Base-by-base conservation (phyloP, 202 grass and related monocot genomes). In the Panicum virgatum region DNA sequence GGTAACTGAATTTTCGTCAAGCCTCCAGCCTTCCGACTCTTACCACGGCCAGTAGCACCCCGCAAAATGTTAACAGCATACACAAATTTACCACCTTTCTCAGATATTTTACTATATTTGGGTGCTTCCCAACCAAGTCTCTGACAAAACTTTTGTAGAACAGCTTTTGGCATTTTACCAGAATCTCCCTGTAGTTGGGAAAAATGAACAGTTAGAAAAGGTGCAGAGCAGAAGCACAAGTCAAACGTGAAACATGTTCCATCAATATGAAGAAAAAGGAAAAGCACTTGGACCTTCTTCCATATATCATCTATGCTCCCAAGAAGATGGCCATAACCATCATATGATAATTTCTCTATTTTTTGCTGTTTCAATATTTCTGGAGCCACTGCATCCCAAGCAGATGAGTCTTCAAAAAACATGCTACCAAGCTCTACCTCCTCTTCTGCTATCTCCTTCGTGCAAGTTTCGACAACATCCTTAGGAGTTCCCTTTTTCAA, bases 111-210 rank as follows among this genome's bases (percentile, higher is more conserved):
- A 83, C 72, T 91, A 48, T 98, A 95, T 67, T 91, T 98, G 23
- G 96, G 96, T 13, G 92, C 79, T 56, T 98, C 96, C 96, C 96
- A 98, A 71, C 92, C 92, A 85, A 98, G 92, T 88, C 86, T 95
- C 74, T 93, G 96, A 83, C 96, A 95, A 39, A 95, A 83, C 69
- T 91, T 95, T 68, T 95, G 96, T 72, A 98, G 79, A 86, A 98
- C 46, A 77, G 84, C 86, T 83, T 98, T 98, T 13, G 90, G 96
- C 77, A 83, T 85, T 88, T 86, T 98, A 79, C 87, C 87, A 79
- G 75, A 76, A 77, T 93, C 90, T 70, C 96, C 92, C 96, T 98
- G 69, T 50, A 77, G 85, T 79, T 72, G 59, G 36, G 82, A 83
- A 62, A 88, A 75, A 43, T 37, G 27, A 72, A 73, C 40, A 29